Conservation (phyloP, 192 early-diverging fungal genomes). For the Neocallimastix lanati region DNA sequence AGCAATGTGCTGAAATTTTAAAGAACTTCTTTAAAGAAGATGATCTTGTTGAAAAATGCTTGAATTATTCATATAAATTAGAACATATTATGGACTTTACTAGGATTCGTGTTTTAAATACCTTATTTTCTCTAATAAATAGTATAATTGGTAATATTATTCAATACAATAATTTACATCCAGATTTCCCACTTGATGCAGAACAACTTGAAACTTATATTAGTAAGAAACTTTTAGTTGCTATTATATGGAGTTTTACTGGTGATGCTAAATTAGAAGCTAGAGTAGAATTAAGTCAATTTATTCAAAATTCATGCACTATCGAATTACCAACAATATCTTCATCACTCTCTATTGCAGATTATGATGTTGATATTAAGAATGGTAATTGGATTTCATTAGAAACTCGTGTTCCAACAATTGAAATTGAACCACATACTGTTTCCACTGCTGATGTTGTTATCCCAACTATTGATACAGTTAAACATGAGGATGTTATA, state of each 20-base stretch:
- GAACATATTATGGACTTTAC: conserved; percentile 99
- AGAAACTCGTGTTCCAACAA: conserved; percentile 66
- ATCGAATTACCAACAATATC: conserved; percentile 47
- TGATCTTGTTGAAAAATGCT: conserved; percentile 51
- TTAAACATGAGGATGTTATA: conserved; percentile 89
- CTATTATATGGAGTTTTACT: conserved; percentile 86
- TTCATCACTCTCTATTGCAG: conserved; percentile 40
- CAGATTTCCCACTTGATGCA: conserved; percentile 77
- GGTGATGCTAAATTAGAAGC: conserved; percentile 65
- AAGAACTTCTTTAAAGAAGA: conserved; percentile 50
- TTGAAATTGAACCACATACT: conserved; percentile 85
- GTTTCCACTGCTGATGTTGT: conserved; percentile 83
- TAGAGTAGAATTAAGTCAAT: conserved; percentile 59
- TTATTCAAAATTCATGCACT: conserved; percentile 50
- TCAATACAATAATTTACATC: conserved; percentile 79
- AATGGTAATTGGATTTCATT: conserved; percentile 81
- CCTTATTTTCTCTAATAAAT: conserved; percentile 82
- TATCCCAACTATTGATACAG: conserved; percentile 93
- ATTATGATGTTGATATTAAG: conserved; percentile 70
- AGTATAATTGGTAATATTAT: conserved; percentile 64
- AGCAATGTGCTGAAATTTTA: conserved; percentile 51
- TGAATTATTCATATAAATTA: conserved; percentile 46
- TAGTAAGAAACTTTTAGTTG: conserved; percentile 58
- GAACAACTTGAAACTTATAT: conserved; percentile 65
- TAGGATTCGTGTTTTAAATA: conserved; percentile 53